phyloP scores from a whole-genome alignment of 1,284 basidiomycete genomes.

The Porogramme epimiltina region DNA sequence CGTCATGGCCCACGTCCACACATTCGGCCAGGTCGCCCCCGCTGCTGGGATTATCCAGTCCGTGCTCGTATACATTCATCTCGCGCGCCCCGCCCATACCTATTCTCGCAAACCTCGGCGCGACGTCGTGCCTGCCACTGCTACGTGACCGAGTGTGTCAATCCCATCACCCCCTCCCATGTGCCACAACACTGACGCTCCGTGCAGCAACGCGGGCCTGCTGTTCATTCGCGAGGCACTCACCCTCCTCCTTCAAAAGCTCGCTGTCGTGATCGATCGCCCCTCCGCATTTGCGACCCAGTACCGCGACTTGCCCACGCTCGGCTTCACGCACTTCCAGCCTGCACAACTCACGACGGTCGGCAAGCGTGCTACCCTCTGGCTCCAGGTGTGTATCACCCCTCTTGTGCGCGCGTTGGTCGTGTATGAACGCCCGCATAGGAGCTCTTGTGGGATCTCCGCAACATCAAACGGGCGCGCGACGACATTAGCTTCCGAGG shows the following conservation, averaged over 20 bases:
- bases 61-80: slow-evolving; percentile 31
- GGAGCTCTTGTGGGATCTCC: slow-evolving; percentile 96
- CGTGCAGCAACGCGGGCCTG: slow-evolving; percentile 85
- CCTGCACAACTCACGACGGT: slow-evolving; percentile 98
- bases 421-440: slow-evolving; percentile 29
- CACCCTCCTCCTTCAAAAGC: slow-evolving; percentile 83
- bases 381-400: slow-evolving; percentile 91
- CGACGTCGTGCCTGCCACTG: slow-evolving; percentile 99
- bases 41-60: slow-evolving; percentile 97
- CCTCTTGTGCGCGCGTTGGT: background rate
- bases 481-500: slow-evolving; percentile 97
- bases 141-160: slow-evolving; percentile 92
- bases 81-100: slow-evolving; percentile 5
- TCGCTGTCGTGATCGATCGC: slow-evolving; percentile 90
- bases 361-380: slow-evolving; percentile 97
- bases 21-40: slow-evolving; percentile 92
- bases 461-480: slow-evolving; percentile 89
- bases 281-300: slow-evolving; percentile 77
- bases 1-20: slow-evolving; percentile 99
- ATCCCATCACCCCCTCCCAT: background rate
- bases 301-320: slow-evolving; percentile 81
- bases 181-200: background rate
- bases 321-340: slow-evolving; percentile 99
- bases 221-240: slow-evolving; percentile 90
- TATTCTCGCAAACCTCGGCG: slow-evolving; percentile 82